Conservation (phyloP, 169 alveolate species). For the Eimeria brunetti region DNA sequence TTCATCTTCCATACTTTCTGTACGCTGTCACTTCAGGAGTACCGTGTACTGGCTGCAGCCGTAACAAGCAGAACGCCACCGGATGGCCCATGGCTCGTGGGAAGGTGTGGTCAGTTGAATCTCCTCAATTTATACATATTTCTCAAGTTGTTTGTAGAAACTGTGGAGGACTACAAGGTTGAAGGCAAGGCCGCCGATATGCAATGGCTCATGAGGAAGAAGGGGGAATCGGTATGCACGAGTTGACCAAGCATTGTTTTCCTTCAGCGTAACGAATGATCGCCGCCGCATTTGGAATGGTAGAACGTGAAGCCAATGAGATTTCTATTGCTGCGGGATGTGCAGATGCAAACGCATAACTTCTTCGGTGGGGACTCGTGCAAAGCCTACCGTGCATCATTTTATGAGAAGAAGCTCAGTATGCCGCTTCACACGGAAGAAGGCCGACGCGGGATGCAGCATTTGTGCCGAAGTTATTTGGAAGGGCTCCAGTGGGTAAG, state of each 20-base stretch:
- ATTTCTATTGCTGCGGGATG: conserved; percentile 1
- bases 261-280: not conserved
- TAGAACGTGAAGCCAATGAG: not conserved
- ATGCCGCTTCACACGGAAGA: conserved; percentile 53
- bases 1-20: not conserved
- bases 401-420: conserved; percentile 75
- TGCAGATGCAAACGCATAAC: not conserved
- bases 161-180: conserved; percentile 67
- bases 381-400: conserved; percentile 43
- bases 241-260: not conserved
- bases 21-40: conserved; percentile 28
- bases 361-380: conserved; percentile 6
- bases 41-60: conserved; percentile 35
- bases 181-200: conserved; percentile 38
- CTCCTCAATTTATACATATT: conserved; percentile 63
- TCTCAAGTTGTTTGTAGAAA: conserved; percentile 51
- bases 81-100: conserved; percentile 78
- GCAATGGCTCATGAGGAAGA: conserved; percentile 41
- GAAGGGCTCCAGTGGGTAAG: conserved; percentile 97
- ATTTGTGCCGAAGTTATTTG: conserved; percentile 90
- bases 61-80: conserved; percentile 32
- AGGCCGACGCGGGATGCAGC: conserved; percentile 47
- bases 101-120: conserved; percentile 67
- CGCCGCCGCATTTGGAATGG: not conserved
- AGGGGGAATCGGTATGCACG: not conserved